Percentiles rank a stretch among this genome's conserved stretches.
Conservation (phyloP, 2,329 filamentous ascomycete species). For the Trichothecium sympodiale region DNA sequence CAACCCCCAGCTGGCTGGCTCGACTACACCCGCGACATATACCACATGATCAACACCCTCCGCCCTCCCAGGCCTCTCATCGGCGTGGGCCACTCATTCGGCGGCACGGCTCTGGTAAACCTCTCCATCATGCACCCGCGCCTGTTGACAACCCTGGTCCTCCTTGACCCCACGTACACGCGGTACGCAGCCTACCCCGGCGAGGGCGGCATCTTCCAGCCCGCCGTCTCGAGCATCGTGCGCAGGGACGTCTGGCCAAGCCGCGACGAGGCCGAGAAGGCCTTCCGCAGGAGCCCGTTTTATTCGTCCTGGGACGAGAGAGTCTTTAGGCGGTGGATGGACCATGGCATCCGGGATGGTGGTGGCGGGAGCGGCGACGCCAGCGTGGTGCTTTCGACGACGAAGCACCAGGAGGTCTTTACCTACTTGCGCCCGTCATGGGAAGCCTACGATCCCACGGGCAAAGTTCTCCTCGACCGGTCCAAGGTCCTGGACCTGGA, state of each 20-base stretch:
- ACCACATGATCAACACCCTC: slow-evolving; percentile 78
- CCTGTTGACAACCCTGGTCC: slow-evolving; percentile 61
- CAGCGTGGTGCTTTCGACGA: slow-evolving; percentile 62
- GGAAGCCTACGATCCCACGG: slow-evolving; percentile 27
- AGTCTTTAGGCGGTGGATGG: slow-evolving; percentile 52
- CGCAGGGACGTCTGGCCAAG: slow-evolving; percentile 79
- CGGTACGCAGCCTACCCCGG: slow-evolving; percentile 26
- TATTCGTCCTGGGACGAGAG: slow-evolving; percentile 75
- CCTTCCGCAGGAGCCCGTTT: slow-evolving; percentile 56
- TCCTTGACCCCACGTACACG: slow-evolving; percentile 77
- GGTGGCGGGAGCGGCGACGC: slow-evolving; percentile 16
- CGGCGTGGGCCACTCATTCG: slow-evolving; percentile 84
- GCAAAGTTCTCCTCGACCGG: slow-evolving; percentile 25
- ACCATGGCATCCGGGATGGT: slow-evolving; percentile 56
- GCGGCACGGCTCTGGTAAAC: slow-evolving; percentile 61
- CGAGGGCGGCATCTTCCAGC: slow-evolving; percentile 18
- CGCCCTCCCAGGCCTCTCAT: slow-evolving; percentile 69
- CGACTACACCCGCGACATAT: slow-evolving; percentile 74
- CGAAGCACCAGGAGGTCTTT: slow-evolving; percentile 72
- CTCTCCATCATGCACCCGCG: slow-evolving; percentile 70
- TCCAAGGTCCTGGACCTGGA: slow-evolving; percentile 34
- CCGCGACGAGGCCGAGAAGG: slow-evolving; percentile 51
- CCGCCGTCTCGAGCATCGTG: slow-evolving; percentile 51
- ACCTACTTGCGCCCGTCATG: slow-evolving; percentile 58
- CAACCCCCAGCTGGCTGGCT: slow-evolving; percentile 79